Percentiles rank a stretch among this genome's conserved stretches.
Conservation (phyloP, 2,329 filamentous ascomycete species). For the Pleomassaria siparia region DNA sequence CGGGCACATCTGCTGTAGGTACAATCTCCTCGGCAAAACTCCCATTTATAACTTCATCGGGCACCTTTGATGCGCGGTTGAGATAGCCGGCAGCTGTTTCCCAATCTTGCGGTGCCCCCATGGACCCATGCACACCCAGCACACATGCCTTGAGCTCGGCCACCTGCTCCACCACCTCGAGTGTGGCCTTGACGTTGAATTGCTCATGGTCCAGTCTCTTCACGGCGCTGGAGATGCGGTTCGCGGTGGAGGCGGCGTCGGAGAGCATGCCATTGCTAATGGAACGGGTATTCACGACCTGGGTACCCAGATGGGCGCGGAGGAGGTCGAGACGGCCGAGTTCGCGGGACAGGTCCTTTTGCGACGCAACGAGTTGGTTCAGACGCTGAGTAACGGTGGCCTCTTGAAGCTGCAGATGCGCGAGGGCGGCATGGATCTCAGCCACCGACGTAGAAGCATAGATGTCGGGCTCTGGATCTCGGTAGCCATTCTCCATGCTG, state of each 20-base stretch:
- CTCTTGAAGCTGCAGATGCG: slow-evolving; percentile 75
- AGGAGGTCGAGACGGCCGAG: slow-evolving; percentile 85
- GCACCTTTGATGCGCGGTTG: slow-evolving; percentile 77
- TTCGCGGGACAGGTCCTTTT: slow-evolving; percentile 84
- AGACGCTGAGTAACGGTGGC: slow-evolving; percentile 72
- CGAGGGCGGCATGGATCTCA: slow-evolving; percentile 77
- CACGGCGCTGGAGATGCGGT: slow-evolving; percentile 82
- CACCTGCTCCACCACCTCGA: slow-evolving; percentile 92
- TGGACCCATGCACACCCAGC: slow-evolving; percentile 88
- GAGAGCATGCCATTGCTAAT: slow-evolving; percentile 92
- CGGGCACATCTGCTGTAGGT: slow-evolving; percentile 92
- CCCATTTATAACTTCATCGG: slow-evolving; percentile 76
- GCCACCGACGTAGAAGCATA: slow-evolving; percentile 72
- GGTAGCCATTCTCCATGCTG: slow-evolving; percentile 27
- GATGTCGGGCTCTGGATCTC: slow-evolving; percentile 27
- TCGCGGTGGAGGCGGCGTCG: slow-evolving; percentile 80
- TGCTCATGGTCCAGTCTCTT: slow-evolving; percentile 89
- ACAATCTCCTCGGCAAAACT: slow-evolving; percentile 90
- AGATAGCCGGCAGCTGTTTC: slow-evolving; percentile 93
- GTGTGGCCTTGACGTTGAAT: slow-evolving; percentile 82
- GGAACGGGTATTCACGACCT: slow-evolving; percentile 77
- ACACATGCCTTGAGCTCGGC: slow-evolving; percentile 96
- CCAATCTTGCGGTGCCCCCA: slow-evolving; percentile 98
- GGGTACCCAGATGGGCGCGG: slow-evolving; percentile 82
- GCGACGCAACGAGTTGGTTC: slow-evolving; percentile 74